Conservation (phyloP, 2,329 filamentous ascomycete species). For the Cercospora berteroae region DNA sequence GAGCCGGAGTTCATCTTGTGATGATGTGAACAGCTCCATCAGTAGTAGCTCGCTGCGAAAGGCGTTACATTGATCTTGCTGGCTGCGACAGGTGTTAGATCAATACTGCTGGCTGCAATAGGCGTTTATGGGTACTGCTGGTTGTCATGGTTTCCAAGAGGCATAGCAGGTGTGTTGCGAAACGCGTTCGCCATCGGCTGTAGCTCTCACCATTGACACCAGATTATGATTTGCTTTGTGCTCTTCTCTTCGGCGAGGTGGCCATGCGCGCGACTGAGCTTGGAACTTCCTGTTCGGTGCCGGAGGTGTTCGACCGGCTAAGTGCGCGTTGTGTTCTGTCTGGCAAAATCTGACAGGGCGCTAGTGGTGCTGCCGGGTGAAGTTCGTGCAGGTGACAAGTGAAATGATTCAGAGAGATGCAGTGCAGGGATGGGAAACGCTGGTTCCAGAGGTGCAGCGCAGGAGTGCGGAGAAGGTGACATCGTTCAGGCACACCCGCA, state of each 20-base stretch:
- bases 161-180: not conserved
- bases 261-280: not conserved
- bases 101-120: not conserved
- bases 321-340: not conserved
- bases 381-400: not conserved
- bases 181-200: not conserved
- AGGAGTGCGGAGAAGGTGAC: not conserved
- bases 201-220: not conserved
- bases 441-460: not conserved
- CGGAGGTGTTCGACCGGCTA: not conserved
- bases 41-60: not conserved
- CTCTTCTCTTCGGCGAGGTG: not conserved
- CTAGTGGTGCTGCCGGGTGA: not conserved
- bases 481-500: not conserved
- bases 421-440: constrained; percentile 1
- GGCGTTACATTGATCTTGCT: not conserved
- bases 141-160: not conserved
- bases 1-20: not conserved
- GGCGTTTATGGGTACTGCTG: not conserved
- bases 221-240: not conserved
- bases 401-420: not conserved
- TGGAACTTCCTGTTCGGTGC: not conserved
- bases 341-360: not conserved
- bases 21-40: not conserved
- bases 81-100: not conserved